These are phyloP conservation scores for Orbilia oligospora DNA, from an alignment of 2,329 filamentous ascomycete genomes.

Conservation along the genomic window DNA sequence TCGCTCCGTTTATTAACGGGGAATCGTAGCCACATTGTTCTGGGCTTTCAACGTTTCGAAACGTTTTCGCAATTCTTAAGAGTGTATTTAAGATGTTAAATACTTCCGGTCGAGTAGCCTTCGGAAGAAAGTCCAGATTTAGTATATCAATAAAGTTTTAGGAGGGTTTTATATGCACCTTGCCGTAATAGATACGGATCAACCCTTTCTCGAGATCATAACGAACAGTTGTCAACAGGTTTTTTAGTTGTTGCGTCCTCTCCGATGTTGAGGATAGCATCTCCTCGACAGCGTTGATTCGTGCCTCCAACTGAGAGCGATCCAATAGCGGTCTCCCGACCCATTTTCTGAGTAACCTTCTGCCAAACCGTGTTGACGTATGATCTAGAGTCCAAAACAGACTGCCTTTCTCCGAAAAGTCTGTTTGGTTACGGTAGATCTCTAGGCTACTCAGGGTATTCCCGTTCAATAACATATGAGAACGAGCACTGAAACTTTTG, in stretches of 20 bases:
- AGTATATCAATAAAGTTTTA: background rate
- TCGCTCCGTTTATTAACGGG: conserved; percentile 77
- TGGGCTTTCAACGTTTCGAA: conserved; percentile 76
- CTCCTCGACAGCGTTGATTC: conserved; percentile 88
- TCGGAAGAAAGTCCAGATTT: conserved; percentile 8
- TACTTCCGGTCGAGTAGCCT: conserved; percentile 88
- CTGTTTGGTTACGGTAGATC: conserved; percentile 94
- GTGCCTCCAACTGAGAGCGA: conserved; percentile 79
- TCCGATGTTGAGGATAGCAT: conserved; percentile 78
- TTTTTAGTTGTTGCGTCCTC: conserved; percentile 80
- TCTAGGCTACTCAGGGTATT: conserved; percentile 95
- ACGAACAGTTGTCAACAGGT: conserved; percentile 78
- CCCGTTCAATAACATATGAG: conserved; percentile 95
- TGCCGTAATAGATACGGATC: conserved; percentile 96
- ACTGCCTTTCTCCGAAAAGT: conserved; percentile 86
- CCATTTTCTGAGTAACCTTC: conserved; percentile 91
- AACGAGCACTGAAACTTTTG: conserved; percentile 90
- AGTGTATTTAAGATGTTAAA: conserved; percentile 86
- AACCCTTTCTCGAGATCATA: conserved; percentile 92
- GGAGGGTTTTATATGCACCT: conserved; percentile 67
- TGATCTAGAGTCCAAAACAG: conserved; percentile 96
- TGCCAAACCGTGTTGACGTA: conserved; percentile 89
- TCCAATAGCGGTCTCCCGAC: conserved; percentile 90
- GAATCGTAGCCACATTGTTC: conserved; percentile 81
- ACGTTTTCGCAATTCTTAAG: conserved; percentile 84